Evolutionary conservation across 169 alveolate species (phyloP), one percentile per base, ranked within the genome.

Genomic region (Eimeria acervulina): DNA sequence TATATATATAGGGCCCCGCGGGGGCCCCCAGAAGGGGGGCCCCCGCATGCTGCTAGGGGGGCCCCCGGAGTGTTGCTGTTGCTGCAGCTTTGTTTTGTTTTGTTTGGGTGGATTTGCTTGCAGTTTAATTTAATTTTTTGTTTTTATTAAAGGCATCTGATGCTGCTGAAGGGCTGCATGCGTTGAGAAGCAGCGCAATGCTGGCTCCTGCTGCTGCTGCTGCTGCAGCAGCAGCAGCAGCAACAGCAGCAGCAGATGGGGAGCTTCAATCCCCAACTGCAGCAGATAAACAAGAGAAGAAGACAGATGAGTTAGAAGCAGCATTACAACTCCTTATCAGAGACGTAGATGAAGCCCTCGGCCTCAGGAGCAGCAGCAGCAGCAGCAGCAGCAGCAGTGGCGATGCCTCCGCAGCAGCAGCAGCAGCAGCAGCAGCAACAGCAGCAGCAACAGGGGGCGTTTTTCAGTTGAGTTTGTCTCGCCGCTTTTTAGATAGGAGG

Each of bases 101-200:
- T 78, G 5, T 63, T 23, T 63, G 5, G 5, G 42, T 12, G 26
- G 3, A 19, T 72, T 5, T 72, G 17, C n/a, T 33, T 28, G n/a
- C 8, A 6, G 4, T 6, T 36, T 76, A 3, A 17, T 76, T 36
- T 38, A 17, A 1, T 36, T 21, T 87, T 38, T 19, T 2, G 33
- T 42, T 8, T 8, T n/a, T 28, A 40, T n/a, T 40, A 7, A 5
- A 8, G 44, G 68, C 92, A 90, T 96, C 52, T 21, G 55, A 47
- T 90, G 52, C 96, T 80, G 95, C 97, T 90, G 47, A 51, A n/a
- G 97, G 91, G 87, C 61, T 95, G 12, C 96, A 90, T 42, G 97
- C 72, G 81, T 52, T 78, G 74, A 5, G 55, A 47, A 47, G 55
- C 55, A 47, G 55, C 55, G 55, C 55, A 12, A 47, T 47, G 55